These are phyloP conservation scores for Euphorbia lathyris DNA, from an alignment of 345 rosid species.

Conservation along the genomic window DNA sequence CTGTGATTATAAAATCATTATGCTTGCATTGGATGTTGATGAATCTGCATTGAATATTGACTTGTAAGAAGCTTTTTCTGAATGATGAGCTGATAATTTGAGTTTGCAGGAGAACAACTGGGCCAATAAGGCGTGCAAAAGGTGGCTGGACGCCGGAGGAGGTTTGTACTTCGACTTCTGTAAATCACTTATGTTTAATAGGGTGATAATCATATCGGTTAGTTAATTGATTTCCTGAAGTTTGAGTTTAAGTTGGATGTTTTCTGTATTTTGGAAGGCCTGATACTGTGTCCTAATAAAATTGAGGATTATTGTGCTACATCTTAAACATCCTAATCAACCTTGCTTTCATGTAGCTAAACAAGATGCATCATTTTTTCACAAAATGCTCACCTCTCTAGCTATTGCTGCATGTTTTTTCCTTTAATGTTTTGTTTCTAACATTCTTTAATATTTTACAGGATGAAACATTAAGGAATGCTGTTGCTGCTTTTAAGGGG, in stretches of 20 bases:
- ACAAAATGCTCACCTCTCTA: not conserved
- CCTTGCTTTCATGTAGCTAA: not conserved
- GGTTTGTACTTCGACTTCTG: conserved; percentile 33
- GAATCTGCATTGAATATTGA: not conserved
- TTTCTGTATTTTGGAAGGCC: not conserved
- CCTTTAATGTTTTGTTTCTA: not conserved
- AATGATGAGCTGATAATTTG: conserved; percentile 17
- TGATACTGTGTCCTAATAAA: not conserved
- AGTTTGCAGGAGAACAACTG: conserved; percentile 79
- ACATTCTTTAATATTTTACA: conserved; percentile 27
- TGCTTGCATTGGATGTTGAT: conserved; percentile 8
- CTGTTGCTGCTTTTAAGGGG: conserved; percentile 66
- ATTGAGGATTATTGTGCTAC: too few relatives aligned
- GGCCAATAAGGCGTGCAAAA: conserved; percentile 95
- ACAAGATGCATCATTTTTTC: not conserved
- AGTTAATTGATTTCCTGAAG: conserved; percentile 1
- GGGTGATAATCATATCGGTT: not conserved
- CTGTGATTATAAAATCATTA: not conserved
- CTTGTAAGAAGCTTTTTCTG: conserved; percentile 4
- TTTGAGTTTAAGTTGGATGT: not conserved
- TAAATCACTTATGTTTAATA: not conserved
- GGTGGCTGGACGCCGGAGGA: conserved; percentile 99
- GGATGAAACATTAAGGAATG: conserved; percentile 86
- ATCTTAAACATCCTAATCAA: not conserved
- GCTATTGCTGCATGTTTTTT: not conserved